Evolutionary conservation across 768 basidiomycete genomes (phyloP), one percentile per base, ranked within the genome.

Genomic region (Grammothele lineata): DNA sequence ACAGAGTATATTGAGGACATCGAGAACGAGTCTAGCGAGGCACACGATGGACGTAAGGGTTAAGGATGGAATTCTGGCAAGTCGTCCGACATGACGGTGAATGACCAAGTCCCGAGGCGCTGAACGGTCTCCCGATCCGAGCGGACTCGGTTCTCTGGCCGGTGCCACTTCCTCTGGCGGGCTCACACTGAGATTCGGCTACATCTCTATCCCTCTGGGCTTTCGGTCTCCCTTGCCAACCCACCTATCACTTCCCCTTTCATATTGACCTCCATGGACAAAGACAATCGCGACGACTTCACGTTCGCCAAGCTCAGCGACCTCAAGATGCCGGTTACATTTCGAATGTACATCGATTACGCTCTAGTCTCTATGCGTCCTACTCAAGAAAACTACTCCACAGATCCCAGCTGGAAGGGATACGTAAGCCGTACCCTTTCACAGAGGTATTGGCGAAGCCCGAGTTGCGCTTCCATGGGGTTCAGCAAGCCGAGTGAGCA

Each of bases 281-380:
- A 78, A 54, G 78, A 78, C 54, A 78, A 81, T 59, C 74, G 86
- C 27, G 88, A 92, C 57, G 92, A 96, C 64, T 91, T 93, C 58
- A 92, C 91, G 2, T 96, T 95, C 62, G 93, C 92, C 5, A 86
- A 86, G 62, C 79, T 93, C 17, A 88, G 87, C 44, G 89, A 94
- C 64, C 76, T 96, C 50, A 93, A 90, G 63, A 66, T 90, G 7
- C 90, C 88, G 2, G 80, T 95, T 9, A 92, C 92, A 9, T 83
- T 92, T 60, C 79, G 90, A 61, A 87, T 92, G 90, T 88, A 48
- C 35, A 7, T 17, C 27, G 8, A 7, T 14, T 30, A 7, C 27
- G 27, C 27, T 14, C 7, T 18, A 15, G 3, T 26, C 5, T 14
- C 40, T 27, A 8, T 17, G 4, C 9, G 24, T 15, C 26, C 14